Conservation (phyloP, 495 filamentous ascomycete genomes). For the Penicillium mononematosum region DNA sequence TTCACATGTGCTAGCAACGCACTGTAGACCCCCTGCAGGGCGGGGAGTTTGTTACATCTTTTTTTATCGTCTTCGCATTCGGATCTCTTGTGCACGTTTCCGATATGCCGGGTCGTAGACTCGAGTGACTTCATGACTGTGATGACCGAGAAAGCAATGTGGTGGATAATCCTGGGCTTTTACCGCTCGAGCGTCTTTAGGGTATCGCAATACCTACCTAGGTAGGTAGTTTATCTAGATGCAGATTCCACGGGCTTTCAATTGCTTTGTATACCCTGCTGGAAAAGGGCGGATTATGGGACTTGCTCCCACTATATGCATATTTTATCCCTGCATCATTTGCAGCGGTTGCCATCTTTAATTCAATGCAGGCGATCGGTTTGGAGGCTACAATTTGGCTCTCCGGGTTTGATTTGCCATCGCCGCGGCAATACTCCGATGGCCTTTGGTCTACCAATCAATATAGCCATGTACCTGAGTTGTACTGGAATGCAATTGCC, state of each 20-base stretch:
- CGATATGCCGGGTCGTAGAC: not conserved
- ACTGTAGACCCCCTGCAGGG: constrained; percentile 30
- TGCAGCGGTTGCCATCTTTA: not conserved
- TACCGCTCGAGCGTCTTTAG: not conserved
- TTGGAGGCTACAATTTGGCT: not conserved
- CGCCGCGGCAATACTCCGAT: constrained; percentile 3
- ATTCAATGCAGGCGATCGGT: not conserved
- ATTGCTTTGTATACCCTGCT: not conserved
- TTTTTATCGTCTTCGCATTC: constrained; percentile 1
- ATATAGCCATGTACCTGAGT: not conserved
- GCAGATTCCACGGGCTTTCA: not conserved
- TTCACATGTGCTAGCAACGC: constrained; percentile 66
- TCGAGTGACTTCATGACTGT: not conserved
- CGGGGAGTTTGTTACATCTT: not conserved
- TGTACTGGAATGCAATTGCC: not conserved
- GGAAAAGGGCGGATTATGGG: not conserved
- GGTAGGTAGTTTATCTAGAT: not conserved
- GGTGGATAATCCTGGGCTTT: not conserved
- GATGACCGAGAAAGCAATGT: not conserved
- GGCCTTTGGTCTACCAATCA: not conserved
- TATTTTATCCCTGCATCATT: not conserved
- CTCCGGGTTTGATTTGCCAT: constrained; percentile 6
- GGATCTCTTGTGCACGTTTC: not conserved
- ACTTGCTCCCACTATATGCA: not conserved
- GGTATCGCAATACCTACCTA: not conserved